Evolutionary conservation across 208 protist genomes (phyloP), one percentile per base, ranked within the genome.

Genomic region (Acanthamoeba sp.): DNA sequence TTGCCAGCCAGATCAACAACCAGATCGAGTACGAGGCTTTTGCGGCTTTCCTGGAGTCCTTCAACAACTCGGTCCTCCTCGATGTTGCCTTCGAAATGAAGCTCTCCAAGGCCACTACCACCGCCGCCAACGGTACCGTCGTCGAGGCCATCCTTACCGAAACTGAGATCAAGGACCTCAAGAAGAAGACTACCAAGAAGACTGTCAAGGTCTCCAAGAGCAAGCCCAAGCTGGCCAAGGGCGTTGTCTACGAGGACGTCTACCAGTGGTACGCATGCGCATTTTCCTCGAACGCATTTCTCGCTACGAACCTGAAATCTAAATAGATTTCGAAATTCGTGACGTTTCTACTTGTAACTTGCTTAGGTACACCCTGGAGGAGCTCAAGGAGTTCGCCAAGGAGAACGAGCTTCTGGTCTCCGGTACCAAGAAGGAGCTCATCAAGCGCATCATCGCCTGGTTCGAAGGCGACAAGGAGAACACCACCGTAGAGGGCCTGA

Each of bases 171-270:
- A 52, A 55, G n/a, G 18, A 34, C 3, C 90, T 66, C 20, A 93
- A 93, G 90, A 93, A 93, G 71, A 10, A 34, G 29, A 32, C 69
- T 27, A 24, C 22, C 45, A 93, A 78, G 59, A 93, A 93, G 90
- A 24, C 59, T 14, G 36, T 84, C 90, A 84, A 78, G 59, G 45
- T 91, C 29, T 87, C 45, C 14, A 95, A 95, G 55, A 96, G 62
- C 5, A 94, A 94, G 64, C 36, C 80, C 29, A 20, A 45, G 4
- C 27, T 94, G 0, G 36, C 32, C 20, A 90, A 93, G 34, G 82
- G 91, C 34, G 34, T 96, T 27, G 66, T 14, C 45, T 95, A 93
- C 40, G 89, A 95, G 0, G 95, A 96, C 64, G 80, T 96, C 36
- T 95, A 93, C 94, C 94, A 95, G 87, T 94, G 94, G 40, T 96